Base-by-base conservation (phyloP, 495 filamentous ascomycete species). In the Cladorrhinum samala region DNA sequence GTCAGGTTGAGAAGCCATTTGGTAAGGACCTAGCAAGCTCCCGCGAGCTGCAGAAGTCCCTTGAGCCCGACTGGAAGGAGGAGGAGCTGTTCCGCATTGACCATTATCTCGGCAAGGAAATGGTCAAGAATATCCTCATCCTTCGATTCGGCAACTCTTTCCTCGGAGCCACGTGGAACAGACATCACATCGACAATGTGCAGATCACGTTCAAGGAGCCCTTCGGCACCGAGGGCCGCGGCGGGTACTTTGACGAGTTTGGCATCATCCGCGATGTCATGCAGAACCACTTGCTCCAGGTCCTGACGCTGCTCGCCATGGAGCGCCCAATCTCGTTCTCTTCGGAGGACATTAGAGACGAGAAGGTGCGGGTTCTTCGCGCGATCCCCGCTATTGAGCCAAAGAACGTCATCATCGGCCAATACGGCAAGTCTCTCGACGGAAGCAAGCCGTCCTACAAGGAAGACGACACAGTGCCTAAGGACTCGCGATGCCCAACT, bases 41-140 rank as follows among this genome's bases (percentile, higher is more conserved):
- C 40, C 85, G 94, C 47, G 89, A 95, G 64, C 82, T 99, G 41
- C 90, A 97, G 63, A 94, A 89, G 69, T 92, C 94, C 2, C 79
- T 99, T 46, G 90, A 91, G 61, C 94, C 94, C 27, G 89, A 97
- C 76, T 99, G 94, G 94, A 95, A 87, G 66, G 94, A 99, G 72
- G 94, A 99, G 44, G 94, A 99, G 77, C 88, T 97, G 60, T 99
- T 94, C 83, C 92, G 94, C 64, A 99, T 99, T 65, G 94, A 99
- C 70, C 94, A 99, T 75, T 99, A 99, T 69, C 82, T 99, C 38
- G 94, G 94, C 60, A 99, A 99, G 82, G 94, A 99, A 77, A 99
- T 99, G 94, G 94, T 99, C 51, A 99, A 99, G 82, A 99, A 99
- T 70, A 94, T 99, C 63, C 82, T 99, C 49, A 96, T 99, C 60